Evolutionary conservation across 2,329 filamentous ascomycete species (phyloP).

Genomic region (Catunica adiposa): DNA sequence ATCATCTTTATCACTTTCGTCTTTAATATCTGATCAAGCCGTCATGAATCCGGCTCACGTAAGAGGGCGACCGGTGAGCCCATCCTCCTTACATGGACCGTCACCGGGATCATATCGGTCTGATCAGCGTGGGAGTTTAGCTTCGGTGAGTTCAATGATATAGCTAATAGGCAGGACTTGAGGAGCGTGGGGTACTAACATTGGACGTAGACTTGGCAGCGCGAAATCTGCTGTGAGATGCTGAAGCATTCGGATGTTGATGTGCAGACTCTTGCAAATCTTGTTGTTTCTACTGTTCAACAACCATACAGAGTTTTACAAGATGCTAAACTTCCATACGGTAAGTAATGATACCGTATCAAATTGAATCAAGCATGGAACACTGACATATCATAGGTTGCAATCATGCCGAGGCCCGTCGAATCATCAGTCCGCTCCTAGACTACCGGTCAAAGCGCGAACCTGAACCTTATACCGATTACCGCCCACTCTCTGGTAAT

Average conservation of each 20-base stretch:
- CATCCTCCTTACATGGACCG: not conserved
- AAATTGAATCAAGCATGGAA: not conserved
- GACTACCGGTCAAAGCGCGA: not conserved
- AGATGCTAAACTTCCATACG: not conserved
- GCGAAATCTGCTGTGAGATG: conserved; percentile 26
- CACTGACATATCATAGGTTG: not conserved
- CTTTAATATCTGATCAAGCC: no score
- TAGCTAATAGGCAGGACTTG: no score
- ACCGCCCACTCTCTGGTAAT: not conserved
- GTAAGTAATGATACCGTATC: not conserved
- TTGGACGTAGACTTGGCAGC: not conserved
- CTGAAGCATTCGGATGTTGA: conserved; percentile 39
- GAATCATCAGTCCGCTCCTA: not conserved
- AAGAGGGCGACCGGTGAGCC: not conserved
- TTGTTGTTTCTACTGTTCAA: conserved; percentile 23
- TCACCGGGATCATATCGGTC: not conserved
- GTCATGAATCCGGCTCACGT: not conserved
- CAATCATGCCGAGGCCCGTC: not conserved
- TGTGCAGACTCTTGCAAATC: conserved; percentile 28
- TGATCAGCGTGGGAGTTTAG: not conserved
- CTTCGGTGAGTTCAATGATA: no score
- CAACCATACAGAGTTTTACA: not conserved
- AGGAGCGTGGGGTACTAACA: not conserved
- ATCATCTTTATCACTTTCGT: no score
- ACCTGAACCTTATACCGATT: not conserved